Conservation (phyloP, 371 early-diverging fungal genomes). For the Rhizopus arrhizus region DNA sequence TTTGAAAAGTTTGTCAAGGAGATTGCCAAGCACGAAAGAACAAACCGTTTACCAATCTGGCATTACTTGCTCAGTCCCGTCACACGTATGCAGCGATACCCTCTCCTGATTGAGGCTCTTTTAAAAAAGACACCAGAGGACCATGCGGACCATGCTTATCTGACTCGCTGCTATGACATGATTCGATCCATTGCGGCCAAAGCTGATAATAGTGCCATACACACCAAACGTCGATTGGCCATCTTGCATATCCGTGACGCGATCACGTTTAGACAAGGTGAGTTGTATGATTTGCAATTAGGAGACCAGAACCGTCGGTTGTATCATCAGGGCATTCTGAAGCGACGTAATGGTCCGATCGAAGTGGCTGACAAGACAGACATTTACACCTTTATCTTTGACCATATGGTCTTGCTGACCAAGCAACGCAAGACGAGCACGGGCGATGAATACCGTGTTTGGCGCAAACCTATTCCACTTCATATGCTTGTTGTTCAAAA, state of each 20-base stretch:
- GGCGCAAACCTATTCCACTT: slow-evolving; percentile 68
- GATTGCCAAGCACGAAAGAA: slow-evolving; percentile 62
- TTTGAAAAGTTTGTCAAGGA: slow-evolving; percentile 76
- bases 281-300: slow-evolving; percentile 70
- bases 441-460: slow-evolving; percentile 66
- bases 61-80: slow-evolving; percentile 69
- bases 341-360: slow-evolving; percentile 65
- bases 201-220: slow-evolving; percentile 38
- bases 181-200: slow-evolving; percentile 39
- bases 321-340: slow-evolving; percentile 79
- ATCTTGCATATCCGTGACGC: slow-evolving; percentile 43
- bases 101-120: slow-evolving; percentile 81
- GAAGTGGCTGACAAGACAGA: slow-evolving; percentile 71
- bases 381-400: slow-evolving; percentile 83
- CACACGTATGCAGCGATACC: slow-evolving; percentile 89
- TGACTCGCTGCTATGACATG: slow-evolving; percentile 72
- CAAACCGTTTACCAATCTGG: slow-evolving; percentile 66
- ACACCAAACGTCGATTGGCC: slow-evolving; percentile 35
- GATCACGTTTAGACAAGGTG: slow-evolving; percentile 54
- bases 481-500: slow-evolving; percentile 57
- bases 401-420: slow-evolving; percentile 84
- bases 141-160: slow-evolving; percentile 79
- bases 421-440: slow-evolving; percentile 58
- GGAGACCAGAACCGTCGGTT: slow-evolving; percentile 71
- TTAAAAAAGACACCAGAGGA: slow-evolving; percentile 84